A percentile compares a stretch with the other conserved stretches of the same genome.
Conservation (phyloP, 768 basidiomycete species). For the Strobilomyces confusus region DNA sequence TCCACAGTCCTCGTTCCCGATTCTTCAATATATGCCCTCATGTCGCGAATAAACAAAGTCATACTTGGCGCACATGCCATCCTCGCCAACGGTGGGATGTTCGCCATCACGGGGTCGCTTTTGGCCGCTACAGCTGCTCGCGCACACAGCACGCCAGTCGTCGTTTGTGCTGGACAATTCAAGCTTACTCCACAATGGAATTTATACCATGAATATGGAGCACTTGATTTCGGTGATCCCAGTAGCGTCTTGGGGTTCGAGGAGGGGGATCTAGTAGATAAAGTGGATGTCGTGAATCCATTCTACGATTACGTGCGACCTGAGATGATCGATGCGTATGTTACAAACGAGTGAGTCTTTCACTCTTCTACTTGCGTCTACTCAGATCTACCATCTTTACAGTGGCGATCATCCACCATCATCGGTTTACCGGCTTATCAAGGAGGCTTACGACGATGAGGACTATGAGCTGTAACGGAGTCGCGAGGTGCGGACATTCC, state of each 20-base stretch:
- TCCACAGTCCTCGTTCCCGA: constrained; percentile 97
- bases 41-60: constrained; percentile 97
- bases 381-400: constrained; percentile 8
- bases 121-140: constrained; percentile 84
- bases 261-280: constrained; percentile 75
- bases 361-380: constrained; percentile 7
- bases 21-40: constrained; percentile 90
- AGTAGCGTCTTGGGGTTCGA: constrained; percentile 69
- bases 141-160: constrained; percentile 87
- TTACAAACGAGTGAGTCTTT: constrained; percentile 96
- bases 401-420: constrained; percentile 97
- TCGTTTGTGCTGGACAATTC: constrained; percentile 94
- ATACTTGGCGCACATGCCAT: constrained; percentile 94
- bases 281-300: constrained; percentile 92
- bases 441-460: constrained; percentile 94
- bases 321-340: constrained; percentile 88
- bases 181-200: constrained; percentile 93
- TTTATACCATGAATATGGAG: constrained; percentile 80
- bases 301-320: constrained; percentile 95
- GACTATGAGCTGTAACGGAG: constrained; percentile 63
- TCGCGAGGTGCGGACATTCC: not conserved
- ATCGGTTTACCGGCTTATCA: constrained; percentile 86
- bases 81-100: constrained; percentile 95
- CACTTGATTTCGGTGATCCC: constrained; percentile 73
- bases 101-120: constrained; percentile 81